Evolutionary conservation across 192 early-diverging fungal genomes (phyloP).

Genomic region (Geosiphon pyriformis): DNA sequence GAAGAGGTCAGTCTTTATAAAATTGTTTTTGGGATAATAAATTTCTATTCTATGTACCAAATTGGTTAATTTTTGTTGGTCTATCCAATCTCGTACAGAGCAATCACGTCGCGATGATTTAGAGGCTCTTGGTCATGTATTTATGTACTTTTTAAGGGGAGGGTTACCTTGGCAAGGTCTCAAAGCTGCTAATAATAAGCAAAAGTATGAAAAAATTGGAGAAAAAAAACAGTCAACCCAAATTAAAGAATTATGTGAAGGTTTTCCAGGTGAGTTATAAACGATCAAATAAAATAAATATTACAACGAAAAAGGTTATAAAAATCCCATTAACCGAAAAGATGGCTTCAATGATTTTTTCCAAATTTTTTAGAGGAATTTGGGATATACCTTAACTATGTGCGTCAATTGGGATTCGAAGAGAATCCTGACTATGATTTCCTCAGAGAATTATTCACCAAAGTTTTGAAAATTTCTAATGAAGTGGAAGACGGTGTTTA

Average conservation of each 20-base stretch:
- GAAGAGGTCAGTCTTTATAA: conserved; percentile 64
- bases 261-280: conserved; percentile 64
- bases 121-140: conserved; percentile 96
- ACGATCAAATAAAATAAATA: neutral
- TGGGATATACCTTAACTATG: conserved; percentile 83
- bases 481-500: conserved; percentile 88
- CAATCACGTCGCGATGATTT: conserved; percentile 97
- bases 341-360: neutral
- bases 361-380: conserved; percentile 65
- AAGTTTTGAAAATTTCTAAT: conserved; percentile 61
- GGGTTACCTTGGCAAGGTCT: conserved; percentile 96
- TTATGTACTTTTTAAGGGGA: conserved; percentile 96
- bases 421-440: conserved; percentile 98
- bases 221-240: conserved; percentile 93
- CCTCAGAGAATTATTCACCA: conserved; percentile 77
- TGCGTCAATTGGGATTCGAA: conserved; percentile 88
- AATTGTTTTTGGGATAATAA: too few species aligned
- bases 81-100: conserved; percentile 60
- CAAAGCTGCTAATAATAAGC: conserved; percentile 96
- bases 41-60: too few species aligned
- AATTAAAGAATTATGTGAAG: conserved; percentile 86
- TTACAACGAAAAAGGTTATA: neutral
- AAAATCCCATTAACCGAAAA: too few species aligned
- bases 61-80: too few species aligned
- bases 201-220: conserved; percentile 99